Percentiles rank a stretch among this genome's conserved stretches.
phyloP scores from a whole-genome alignment of 179 eudicot genomes.

The Heliamphora pulchella region DNA sequence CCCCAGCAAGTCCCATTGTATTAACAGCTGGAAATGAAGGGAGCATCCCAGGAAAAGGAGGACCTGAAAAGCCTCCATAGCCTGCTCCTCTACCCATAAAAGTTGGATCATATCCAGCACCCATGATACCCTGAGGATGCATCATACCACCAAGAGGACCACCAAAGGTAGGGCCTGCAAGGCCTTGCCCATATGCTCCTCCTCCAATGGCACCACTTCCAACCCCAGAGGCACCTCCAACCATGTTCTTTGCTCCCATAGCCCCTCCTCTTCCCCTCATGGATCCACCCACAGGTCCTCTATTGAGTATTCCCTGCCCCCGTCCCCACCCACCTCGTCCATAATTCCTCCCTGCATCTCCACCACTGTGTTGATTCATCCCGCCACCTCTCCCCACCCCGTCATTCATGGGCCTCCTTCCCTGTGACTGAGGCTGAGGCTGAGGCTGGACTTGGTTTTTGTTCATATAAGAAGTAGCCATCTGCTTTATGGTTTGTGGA shows the following conservation, averaged over 20 bases:
- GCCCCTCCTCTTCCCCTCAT: conserved; percentile 67
- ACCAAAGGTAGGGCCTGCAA: conserved; percentile 67
- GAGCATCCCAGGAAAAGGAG: conserved; percentile 76
- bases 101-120: conserved; percentile 75
- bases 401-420: conserved; percentile 63
- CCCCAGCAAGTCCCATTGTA: conserved; percentile 74
- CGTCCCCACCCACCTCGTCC: conserved; percentile 80
- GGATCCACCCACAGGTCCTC: conserved; percentile 69
- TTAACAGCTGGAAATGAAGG: conserved; percentile 73
- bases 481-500: conserved; percentile 71
- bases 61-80: conserved; percentile 69
- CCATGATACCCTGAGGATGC: conserved; percentile 92
- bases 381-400: conserved; percentile 55
- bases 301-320: conserved; percentile 55
- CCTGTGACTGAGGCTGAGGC: conserved; percentile 51
- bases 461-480: conserved; percentile 64
- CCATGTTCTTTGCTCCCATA: conserved; percentile 56
- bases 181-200: conserved; percentile 60
- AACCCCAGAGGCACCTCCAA: conserved; percentile 41
- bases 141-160: conserved; percentile 68
- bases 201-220: conserved; percentile 50
- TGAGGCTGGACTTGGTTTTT: conserved; percentile 47
- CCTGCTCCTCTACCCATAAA: conserved; percentile 86
- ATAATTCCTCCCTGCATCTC: conserved; percentile 57
- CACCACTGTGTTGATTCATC: conserved; percentile 59